A percentile compares a stretch with the other conserved stretches of the same genome.
Conservation (phyloP, 2,329 filamentous ascomycete genomes). For the Clathrospora elynae region DNA sequence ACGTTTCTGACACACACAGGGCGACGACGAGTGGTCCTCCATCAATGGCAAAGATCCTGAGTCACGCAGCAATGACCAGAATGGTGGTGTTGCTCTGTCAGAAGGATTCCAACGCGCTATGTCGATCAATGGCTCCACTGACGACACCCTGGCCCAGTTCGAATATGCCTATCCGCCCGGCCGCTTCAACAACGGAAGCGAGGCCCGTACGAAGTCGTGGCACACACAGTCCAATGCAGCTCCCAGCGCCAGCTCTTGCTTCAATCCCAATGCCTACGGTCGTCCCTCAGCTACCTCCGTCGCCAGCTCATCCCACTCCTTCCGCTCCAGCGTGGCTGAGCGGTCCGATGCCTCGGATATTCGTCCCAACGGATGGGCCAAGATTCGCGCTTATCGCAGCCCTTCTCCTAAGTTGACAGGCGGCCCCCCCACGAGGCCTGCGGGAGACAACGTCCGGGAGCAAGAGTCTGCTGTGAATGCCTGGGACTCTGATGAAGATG, state of each 20-base stretch:
- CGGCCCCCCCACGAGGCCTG: slow-evolving; percentile 10
- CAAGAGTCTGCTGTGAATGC: slow-evolving; percentile 3
- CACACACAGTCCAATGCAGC: slow-evolving; percentile 22
- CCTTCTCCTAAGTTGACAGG: neutral
- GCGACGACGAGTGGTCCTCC: slow-evolving; percentile 14
- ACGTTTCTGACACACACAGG: slow-evolving; percentile 25
- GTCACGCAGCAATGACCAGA: slow-evolving; percentile 3
- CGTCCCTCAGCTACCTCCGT: slow-evolving; percentile 19
- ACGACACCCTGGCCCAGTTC: slow-evolving; percentile 26
- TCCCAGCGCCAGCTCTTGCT: slow-evolving; percentile 20
- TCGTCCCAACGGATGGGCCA: slow-evolving; percentile 32
- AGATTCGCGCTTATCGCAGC: slow-evolving; percentile 32
- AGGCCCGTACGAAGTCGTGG: slow-evolving; percentile 31
- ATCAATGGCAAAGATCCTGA: slow-evolving; percentile 8
- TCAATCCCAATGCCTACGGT: slow-evolving; percentile 28
- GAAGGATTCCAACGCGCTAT: slow-evolving; percentile 21
- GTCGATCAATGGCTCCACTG: slow-evolving; percentile 16
- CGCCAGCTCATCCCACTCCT: slow-evolving; percentile 22
- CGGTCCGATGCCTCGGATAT: slow-evolving; percentile 20
- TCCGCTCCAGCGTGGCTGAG: slow-evolving; percentile 35
- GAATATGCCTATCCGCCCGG: slow-evolving; percentile 20
- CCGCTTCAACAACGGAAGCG: slow-evolving; percentile 14
- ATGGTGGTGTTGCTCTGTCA: slow-evolving; percentile 25
- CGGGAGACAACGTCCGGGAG: slow-evolving; percentile 12
- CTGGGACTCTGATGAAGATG: slow-evolving; percentile 19